Evolutionary conservation across 1,284 basidiomycete species (phyloP).

Genomic region (Sporisorium reilianum): DNA sequence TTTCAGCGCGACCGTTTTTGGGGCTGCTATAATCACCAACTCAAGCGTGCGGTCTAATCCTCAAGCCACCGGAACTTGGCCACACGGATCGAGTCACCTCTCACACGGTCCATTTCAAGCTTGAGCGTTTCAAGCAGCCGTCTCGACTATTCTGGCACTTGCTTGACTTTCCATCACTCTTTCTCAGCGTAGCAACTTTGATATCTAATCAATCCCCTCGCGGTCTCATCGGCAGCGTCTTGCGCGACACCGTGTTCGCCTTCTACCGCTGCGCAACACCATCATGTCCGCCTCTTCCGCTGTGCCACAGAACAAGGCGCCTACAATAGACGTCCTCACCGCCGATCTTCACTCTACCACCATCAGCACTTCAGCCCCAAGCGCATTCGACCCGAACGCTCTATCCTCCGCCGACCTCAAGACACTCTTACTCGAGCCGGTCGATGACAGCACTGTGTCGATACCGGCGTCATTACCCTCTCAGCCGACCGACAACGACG

Average conservation of each 20-base stretch:
- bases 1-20: too few species aligned
- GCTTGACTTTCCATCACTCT: background rate
- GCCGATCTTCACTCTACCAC: slow-evolving; percentile 32
- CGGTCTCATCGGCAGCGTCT: background rate
- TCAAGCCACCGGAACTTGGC: background rate
- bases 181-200: background rate
- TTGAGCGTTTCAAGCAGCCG: background rate
- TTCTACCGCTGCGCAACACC: background rate
- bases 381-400: slow-evolving; percentile 9
- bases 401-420: slow-evolving; percentile 26
- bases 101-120: background rate
- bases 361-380: slow-evolving; percentile 3
- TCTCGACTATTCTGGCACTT: too few species aligned
- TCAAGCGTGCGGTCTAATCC: background rate
- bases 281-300: slow-evolving; percentile 27
- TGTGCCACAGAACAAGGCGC: slow-evolving; percentile 35
- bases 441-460: slow-evolving; percentile 16
- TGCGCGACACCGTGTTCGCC: background rate
- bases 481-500: slow-evolving; percentile 1
- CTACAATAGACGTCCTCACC: slow-evolving; percentile 57
- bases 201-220: too few species aligned
- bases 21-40: too few species aligned
- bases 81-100: background rate
- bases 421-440: slow-evolving; percentile 38
- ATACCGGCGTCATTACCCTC: slow-evolving; percentile 14